Evolutionary conservation across 805 yeast species (phyloP).

Genomic region (Wickerhamiella qilinensis): DNA sequence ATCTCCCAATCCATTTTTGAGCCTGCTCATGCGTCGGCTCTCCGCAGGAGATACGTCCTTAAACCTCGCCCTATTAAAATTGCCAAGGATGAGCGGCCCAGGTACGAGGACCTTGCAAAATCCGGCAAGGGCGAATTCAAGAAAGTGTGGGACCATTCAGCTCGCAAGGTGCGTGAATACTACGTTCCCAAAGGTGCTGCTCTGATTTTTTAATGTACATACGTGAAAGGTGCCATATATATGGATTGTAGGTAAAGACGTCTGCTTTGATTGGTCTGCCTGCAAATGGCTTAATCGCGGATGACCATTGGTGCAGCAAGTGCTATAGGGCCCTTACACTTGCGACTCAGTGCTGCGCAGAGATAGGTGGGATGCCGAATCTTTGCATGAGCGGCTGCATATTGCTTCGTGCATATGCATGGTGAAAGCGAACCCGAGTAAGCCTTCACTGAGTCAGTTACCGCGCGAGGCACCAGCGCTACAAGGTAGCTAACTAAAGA

Average conservation of each 20-base stretch:
- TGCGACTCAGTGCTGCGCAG: too few species aligned
- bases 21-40: constrained; percentile 21
- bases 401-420: neutral
- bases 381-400: too few species aligned
- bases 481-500: too few species aligned
- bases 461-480: too few species aligned
- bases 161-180: constrained; percentile 35
- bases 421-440: neutral
- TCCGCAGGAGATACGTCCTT: constrained; percentile 38
- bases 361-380: too few species aligned
- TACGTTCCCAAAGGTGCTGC: constrained; percentile 18
- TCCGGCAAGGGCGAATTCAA: constrained; percentile 36
- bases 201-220: constrained; percentile 11
- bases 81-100: constrained; percentile 21
- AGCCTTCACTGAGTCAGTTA: neutral
- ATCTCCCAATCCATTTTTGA: constrained; percentile 26
- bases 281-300: too few species aligned
- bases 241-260: too few species aligned
- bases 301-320: too few species aligned
- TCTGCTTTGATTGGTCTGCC: too few species aligned
- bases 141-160: constrained; percentile 45
- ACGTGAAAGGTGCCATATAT: too few species aligned
- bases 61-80: constrained; percentile 37
- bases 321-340: too few species aligned
- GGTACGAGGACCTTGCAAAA: constrained; percentile 21